Conservation (phyloP, 1,139 yeast genomes). For the Geotrichum histeridarum region DNA sequence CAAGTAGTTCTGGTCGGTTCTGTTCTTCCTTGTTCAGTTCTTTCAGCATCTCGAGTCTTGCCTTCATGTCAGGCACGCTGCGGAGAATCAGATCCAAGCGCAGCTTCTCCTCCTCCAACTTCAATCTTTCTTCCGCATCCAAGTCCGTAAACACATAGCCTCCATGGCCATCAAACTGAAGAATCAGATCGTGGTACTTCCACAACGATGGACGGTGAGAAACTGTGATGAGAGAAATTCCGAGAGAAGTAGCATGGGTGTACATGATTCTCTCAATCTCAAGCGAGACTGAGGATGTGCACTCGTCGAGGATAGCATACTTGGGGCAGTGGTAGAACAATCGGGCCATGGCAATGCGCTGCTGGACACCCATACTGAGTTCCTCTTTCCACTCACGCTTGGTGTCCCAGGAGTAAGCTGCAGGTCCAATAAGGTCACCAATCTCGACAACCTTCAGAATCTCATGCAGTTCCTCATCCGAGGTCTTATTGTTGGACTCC, state of each 20-base stretch:
- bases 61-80: conserved; percentile 61
- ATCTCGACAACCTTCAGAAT: conserved; percentile 48
- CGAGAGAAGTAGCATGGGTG: conserved; percentile 70
- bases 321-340: conserved; percentile 85
- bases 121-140: conserved; percentile 62
- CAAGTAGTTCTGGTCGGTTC: background rate
- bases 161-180: conserved; percentile 84
- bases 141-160: conserved; percentile 64
- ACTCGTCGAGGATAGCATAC: conserved; percentile 92
- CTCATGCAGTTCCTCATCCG: conserved; percentile 58
- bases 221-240: conserved; percentile 80
- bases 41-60: conserved; percentile 45
- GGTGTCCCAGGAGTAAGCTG: conserved; percentile 45
- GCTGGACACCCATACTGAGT: conserved; percentile 86
- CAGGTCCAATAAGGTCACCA: conserved; percentile 32
- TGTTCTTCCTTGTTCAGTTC: background rate
- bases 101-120: conserved; percentile 66
- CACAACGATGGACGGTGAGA: conserved; percentile 90
- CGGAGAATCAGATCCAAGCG: conserved; percentile 59
- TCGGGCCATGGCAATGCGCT: conserved; percentile 88
- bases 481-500: conserved; percentile 52
- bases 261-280: conserved; percentile 90
- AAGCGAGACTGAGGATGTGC: conserved; percentile 90
- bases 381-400: conserved; percentile 85
- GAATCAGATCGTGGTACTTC: conserved; percentile 80